Conservation (phyloP, 2,329 filamentous ascomycete genomes). For the Shiraia sp. region DNA sequence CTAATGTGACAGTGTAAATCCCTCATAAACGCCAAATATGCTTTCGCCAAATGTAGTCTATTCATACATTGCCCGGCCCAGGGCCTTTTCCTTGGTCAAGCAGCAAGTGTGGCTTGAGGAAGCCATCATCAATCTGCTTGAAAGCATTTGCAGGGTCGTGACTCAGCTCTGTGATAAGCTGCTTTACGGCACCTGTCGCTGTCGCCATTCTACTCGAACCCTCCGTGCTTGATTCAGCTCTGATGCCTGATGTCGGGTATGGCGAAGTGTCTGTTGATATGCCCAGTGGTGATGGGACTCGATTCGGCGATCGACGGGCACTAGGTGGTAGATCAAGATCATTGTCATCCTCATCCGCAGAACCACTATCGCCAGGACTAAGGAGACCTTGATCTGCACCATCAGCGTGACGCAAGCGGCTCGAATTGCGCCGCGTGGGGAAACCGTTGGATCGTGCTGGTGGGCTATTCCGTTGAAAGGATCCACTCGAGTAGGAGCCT, state of each 20-base stretch:
- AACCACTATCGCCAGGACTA: constrained; percentile 51
- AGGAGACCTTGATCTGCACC: constrained; percentile 60
- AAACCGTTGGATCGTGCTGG: constrained; percentile 46
- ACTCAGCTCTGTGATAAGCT: constrained; percentile 74
- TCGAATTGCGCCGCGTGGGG: constrained; percentile 57
- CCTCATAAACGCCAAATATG: constrained; percentile 24
- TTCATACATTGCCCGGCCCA: constrained; percentile 41
- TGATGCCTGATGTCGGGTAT: constrained; percentile 48
- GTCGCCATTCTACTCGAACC: constrained; percentile 55
- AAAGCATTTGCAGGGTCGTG: constrained; percentile 92
- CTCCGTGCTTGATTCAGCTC: constrained; percentile 13
- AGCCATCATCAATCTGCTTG: constrained; percentile 90
- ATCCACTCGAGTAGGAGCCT: constrained; percentile 64
- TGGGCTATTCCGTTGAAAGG: constrained; percentile 56
- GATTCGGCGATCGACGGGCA: constrained; percentile 52
- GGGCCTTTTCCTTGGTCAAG: constrained; percentile 64
- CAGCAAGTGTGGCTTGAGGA: constrained; percentile 88
- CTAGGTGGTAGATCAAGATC: constrained; percentile 66
- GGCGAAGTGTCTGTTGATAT: constrained; percentile 24
- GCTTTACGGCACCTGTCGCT: constrained; percentile 75
- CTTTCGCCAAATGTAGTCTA: constrained; percentile 7
- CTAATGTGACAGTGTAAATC: constrained; percentile 5
- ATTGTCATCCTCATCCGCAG: constrained; percentile 56
- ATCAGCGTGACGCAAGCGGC: constrained; percentile 52
- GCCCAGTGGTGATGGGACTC: constrained; percentile 35